These are phyloP conservation scores for Apiospora pterosperma DNA, from an alignment of 2,329 filamentous ascomycete genomes.

Conservation along the genomic window DNA sequence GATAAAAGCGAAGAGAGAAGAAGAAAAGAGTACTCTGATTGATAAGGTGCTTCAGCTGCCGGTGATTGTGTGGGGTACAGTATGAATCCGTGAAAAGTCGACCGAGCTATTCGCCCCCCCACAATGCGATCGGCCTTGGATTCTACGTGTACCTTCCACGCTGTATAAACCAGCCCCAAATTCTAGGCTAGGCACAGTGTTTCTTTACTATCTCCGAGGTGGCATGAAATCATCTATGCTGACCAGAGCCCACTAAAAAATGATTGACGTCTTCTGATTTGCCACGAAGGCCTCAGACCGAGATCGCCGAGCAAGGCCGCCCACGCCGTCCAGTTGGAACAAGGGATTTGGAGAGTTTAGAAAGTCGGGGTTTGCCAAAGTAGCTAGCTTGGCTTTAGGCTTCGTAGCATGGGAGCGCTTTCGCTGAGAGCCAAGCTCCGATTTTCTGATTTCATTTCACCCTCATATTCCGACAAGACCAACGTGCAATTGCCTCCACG, in stretches of 20 bases:
- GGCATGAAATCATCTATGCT: background rate
- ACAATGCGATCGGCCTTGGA: background rate
- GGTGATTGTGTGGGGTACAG: background rate
- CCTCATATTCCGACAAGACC: constrained; percentile 3
- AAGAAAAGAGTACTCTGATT: constrained; percentile 1
- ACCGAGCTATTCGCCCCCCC: background rate
- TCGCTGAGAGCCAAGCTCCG: constrained; percentile 5
- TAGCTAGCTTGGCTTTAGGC: background rate
- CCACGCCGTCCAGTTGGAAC: constrained; percentile 9
- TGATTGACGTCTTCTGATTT: constrained; percentile 23
- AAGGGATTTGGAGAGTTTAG: background rate
- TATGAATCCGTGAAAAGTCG: background rate
- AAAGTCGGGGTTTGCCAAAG: constrained; percentile 1
- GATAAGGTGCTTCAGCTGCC: background rate
- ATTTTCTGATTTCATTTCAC: constrained; percentile 6
- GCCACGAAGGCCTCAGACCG: constrained; percentile 21
- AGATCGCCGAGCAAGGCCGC: constrained; percentile 31
- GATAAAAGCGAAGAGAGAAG: background rate
- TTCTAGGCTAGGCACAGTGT: background rate
- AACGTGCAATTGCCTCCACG: background rate
- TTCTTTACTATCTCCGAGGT: constrained; percentile 14
- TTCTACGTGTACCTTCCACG: too few species aligned
- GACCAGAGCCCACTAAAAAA: constrained; percentile 1
- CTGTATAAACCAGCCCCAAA: background rate
- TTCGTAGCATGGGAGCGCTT: constrained; percentile 4